Base-by-base conservation (phyloP, 2,329 filamentous ascomycete species). In the Aspergillus pseudoterreus region DNA sequence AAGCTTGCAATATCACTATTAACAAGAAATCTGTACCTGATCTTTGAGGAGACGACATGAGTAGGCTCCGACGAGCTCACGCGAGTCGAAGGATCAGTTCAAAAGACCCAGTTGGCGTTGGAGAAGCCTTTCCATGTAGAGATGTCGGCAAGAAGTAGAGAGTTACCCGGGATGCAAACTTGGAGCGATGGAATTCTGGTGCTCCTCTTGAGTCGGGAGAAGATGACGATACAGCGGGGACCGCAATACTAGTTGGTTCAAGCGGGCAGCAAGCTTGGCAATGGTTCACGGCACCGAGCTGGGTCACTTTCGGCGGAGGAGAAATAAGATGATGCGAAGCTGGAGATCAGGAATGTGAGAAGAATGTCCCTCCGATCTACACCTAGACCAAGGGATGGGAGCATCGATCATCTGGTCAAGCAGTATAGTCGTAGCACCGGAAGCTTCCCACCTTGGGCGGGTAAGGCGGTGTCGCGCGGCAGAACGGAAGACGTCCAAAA, bases 21-120 rank as follows among this genome's bases (percentile, higher is more conserved):
- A 44, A 17, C 12, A 43, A 11, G 33, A 45, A 46, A 14, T 27
- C 36, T 33, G 35, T 60, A 72, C 70, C 70, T 54, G 69, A 60
- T 51, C 60, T 65, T 52, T 64, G 63, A 51, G 55, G 50, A 54
- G 61, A 54, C 53, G 66, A 61, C 70, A 71, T 70, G 55, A 53
- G 56, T 59, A 50, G 55, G 50, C 49, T 57, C 53, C 49, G 30
- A 42, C 52, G 51, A 55, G 56, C 53, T 55, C 45, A 54, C 48
- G 36, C 30, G 36, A 45, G 50, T 47, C 42, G 35, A 45, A 53
- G 47, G 47, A 53, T 49, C 51, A 55, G 30, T 19, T 45, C 44
- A 49, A 42, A 45, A 15, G 41, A 36, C 39, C 24, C 39, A 43
- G 21, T 17, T 30, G 36, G 8, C 4, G 38, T 33, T 45, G 9